Conservation (phyloP, 176 grass and related monocot species). For the Triticum dicoccoides region DNA sequence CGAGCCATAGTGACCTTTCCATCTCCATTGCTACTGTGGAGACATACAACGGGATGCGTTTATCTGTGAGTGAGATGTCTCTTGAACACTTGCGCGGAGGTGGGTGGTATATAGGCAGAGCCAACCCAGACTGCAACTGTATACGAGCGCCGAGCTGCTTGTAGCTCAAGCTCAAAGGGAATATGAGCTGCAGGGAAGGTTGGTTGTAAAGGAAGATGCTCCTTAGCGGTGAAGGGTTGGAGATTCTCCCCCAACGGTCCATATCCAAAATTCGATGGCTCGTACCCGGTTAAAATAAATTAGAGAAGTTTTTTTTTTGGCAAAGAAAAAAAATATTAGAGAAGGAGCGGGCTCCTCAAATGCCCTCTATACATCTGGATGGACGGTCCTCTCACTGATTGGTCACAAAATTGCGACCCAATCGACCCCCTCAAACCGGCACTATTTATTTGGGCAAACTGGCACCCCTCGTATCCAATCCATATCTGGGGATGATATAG, state of each 20-base stretch:
- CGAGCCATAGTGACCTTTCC: neutral
- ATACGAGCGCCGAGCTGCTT: constrained; percentile 16
- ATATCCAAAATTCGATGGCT: neutral
- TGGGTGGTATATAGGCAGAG: constrained; percentile 9
- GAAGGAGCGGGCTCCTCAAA: too few relatives aligned
- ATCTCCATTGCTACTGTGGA: neutral
- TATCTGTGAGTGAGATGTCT: neutral
- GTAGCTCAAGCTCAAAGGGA: constrained; percentile 33
- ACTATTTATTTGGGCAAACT: too few relatives aligned
- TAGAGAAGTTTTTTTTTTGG: too few relatives aligned
- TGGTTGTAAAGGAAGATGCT: constrained; percentile 52
- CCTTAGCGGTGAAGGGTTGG: neutral
- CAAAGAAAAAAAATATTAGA: too few relatives aligned
- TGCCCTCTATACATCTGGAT: too few relatives aligned
- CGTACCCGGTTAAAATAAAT: neutral
- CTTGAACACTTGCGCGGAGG: neutral
- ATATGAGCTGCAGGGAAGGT: constrained; percentile 31
- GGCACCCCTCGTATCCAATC: too few relatives aligned
- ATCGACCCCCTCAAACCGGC: too few relatives aligned
- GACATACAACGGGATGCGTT: neutral
- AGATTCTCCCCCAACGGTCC: constrained; percentile 1
- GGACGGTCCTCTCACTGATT: too few relatives aligned
- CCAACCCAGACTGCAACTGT: neutral
- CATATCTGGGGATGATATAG: too few relatives aligned
- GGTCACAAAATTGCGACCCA: too few relatives aligned